Evolutionary conservation across 192 early-diverging fungal species (phyloP).

Genomic region (Glomus cerebriforme): DNA sequence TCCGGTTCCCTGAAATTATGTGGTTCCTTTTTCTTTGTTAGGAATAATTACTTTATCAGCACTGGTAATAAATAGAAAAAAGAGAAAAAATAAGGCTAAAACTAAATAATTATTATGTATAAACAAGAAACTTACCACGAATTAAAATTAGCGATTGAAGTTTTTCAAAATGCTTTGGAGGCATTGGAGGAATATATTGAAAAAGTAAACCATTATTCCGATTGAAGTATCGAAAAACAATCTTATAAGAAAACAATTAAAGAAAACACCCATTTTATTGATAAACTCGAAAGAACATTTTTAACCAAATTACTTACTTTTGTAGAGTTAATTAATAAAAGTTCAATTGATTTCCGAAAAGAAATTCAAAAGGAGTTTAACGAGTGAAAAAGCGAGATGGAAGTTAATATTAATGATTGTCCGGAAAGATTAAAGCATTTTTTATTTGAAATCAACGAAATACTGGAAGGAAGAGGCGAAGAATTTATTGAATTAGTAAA

Average conservation of each 20-base stretch:
- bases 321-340: background rate
- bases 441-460: constrained; percentile 1
- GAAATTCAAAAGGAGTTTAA: background rate
- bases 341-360: background rate
- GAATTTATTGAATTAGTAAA: background rate
- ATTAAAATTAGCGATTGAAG: background rate
- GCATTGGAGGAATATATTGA: constrained; percentile 16
- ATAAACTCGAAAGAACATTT: background rate
- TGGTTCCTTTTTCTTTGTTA: too few relatives aligned
- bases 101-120: too few relatives aligned
- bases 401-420: background rate
- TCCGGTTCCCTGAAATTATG: too few relatives aligned
- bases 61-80: too few relatives aligned
- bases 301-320: background rate
- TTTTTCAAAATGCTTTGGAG: background rate
- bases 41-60: too few relatives aligned
- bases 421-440: background rate
- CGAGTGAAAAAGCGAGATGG: background rate
- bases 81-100: too few relatives aligned
- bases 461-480: background rate
- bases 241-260: background rate
- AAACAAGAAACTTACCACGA: too few relatives aligned
- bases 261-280: background rate
- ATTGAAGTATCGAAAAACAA: background rate
- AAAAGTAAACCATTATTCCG: background rate